Base-by-base conservation (phyloP, 83 land plant species). In the Picea abies region DNA sequence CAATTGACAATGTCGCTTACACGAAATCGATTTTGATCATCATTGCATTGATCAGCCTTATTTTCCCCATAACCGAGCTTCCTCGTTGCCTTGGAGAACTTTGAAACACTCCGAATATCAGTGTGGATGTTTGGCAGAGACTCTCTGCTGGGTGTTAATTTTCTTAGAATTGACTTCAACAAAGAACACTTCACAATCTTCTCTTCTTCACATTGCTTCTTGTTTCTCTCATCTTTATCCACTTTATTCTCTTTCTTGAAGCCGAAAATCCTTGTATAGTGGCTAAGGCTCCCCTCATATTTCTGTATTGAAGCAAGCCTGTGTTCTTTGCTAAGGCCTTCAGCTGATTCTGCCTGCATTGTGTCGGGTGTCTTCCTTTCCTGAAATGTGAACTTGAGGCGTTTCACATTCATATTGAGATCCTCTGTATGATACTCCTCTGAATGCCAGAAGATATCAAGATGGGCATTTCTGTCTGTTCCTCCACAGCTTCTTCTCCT, bases 371-470 rank as follows among this genome's bases (percentile, higher is more conserved):
- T 37, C 20, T 20, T 41, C 22, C 76, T 17, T 44, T 72, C 23
- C 23, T 41, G 76, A 44, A 72, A 6, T 7, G 76, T 72, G 76
- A 37, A 72, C 37, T 72, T 72, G 3, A 72, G 52, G 56, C 76
- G 76, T 72, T 72, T 72, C 9, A 41, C 76, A 72, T 44, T 41
- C 23, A 41, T 20, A 72, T 20, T 17, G 76, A n/a, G 56, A 7
- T 44, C 76, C 37, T 72, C 76, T 19, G 44, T 41, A 41, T 72
- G 76, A 41, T 72, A 72, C n/a, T 72, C 76, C 44, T 72, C 76
- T 41, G 76, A 72, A 41, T 72, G 44, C 17, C 76, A n/a, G 23
- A 72, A 49, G 52, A n/a, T 39, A 20, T 72, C 47, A 72, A 72
- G 52, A 37, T 72, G 39, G 14, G 39, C 37, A n/a, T 22, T 41